Base-by-base conservation (phyloP, 352 stramenopile species). In the Globisporangium okanoganense region DNA sequence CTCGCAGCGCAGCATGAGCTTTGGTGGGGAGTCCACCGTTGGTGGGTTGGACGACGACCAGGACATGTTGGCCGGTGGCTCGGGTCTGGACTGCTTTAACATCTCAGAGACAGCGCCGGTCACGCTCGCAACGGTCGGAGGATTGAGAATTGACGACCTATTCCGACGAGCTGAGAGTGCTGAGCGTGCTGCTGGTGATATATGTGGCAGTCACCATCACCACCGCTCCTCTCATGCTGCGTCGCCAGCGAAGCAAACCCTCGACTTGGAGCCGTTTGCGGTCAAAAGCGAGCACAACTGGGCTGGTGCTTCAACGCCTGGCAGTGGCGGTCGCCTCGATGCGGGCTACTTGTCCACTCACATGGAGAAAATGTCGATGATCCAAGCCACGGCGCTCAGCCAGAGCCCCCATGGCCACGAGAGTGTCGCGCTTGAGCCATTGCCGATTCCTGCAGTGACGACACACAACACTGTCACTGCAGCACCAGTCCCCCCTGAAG, bases 341-440 rank as follows among this genome's bases (percentile, higher is more conserved):
- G 66, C 71, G 4, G 61, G 73, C 56, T 82, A 81, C 52, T 69
- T 90, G 35, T 82, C 80, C 5, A 75, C 64, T 10, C 74, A 88
- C 62, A 68, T 90, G 69, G 72, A 90, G 64, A 84, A 81, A 64
- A 87, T 90, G 76, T 76, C 78, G 13, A 76, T 89, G 75, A 53
- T 66, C 0, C 73, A 79, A 29, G 58, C 31, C 20, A 35, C 14
- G 14, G 9, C 31, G 14, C 9, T 45, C 14, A 20, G 6, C 43
- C 22, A 10, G 22, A 29, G 33, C 16, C 31, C 25, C 14, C 47
- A 53, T 8, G 24, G 24, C 24, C 25, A 53, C 7, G 16, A 41
- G 16, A 27, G 29, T 9, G 18, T 41, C 5, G 16, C 16, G 29
- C 49, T 55, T n/a, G 49, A n/a, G 18, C 49, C 49, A 27, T 25